A percentile compares a stretch with the other conserved stretches of the same genome.
These are phyloP conservation scores for Hypocrella siamensis DNA, from an alignment of 2,329 filamentous ascomycete species.

Conservation along the genomic window DNA sequence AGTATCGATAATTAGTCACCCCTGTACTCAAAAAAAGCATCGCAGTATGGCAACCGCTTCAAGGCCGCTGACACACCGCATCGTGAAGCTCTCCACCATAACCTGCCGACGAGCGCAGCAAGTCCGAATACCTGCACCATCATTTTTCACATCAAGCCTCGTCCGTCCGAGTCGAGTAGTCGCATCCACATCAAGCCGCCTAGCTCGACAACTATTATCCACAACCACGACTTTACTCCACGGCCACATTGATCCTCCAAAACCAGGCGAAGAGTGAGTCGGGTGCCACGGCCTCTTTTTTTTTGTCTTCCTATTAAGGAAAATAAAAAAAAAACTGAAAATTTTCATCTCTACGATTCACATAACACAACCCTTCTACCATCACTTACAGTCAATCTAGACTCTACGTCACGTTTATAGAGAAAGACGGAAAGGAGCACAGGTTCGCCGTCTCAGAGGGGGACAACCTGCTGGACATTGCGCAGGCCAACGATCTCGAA, in stretches of 20 bases:
- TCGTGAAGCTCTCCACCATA: constrained; percentile 16
- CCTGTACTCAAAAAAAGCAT: too few relatives aligned
- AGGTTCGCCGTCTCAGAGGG: constrained; percentile 70
- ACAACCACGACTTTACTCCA: constrained; percentile 46
- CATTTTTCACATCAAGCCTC: neutral
- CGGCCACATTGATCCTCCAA: constrained; percentile 69
- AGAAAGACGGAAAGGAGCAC: constrained; percentile 68
- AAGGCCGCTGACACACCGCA: constrained; percentile 15
- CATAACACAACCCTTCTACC: neutral
- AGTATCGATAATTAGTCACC: too few relatives aligned
- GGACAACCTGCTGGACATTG: constrained; percentile 89
- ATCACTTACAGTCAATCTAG: constrained; percentile 24
- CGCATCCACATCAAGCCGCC: neutral
- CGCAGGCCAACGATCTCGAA: constrained; percentile 85
- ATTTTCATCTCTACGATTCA: too few relatives aligned
- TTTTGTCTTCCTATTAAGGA: too few relatives aligned
- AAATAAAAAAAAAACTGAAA: neutral
- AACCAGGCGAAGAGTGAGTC: constrained; percentile 82
- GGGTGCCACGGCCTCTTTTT: too few relatives aligned
- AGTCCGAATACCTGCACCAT: constrained; percentile 7
- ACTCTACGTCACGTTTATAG: constrained; percentile 79
- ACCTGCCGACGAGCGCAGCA: constrained; percentile 14
- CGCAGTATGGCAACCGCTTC: constrained; percentile 13
- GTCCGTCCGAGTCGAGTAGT: neutral
- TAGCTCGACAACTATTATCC: constrained; percentile 41